Base-by-base conservation (phyloP, 2,329 filamentous ascomycete genomes). In the Paraconiothyrium brasiliense region DNA sequence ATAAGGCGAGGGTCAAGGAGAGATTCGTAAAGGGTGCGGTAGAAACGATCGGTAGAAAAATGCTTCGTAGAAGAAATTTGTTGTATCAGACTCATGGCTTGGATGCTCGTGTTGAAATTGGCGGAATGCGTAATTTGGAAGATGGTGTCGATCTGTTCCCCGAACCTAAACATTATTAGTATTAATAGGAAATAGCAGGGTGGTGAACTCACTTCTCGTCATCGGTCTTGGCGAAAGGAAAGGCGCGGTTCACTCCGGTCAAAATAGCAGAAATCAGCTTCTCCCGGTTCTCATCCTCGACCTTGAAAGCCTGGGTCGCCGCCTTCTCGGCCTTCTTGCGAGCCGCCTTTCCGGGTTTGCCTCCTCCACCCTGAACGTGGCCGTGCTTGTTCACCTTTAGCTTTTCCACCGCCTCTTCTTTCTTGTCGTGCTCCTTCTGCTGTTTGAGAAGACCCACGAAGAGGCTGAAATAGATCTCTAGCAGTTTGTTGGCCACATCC, bases 31-130 rank as follows among this genome's bases (percentile, higher is more conserved):
- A 99, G 83, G 10, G 94, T 97, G 54, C 93, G 87, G 82, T 98
- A 99, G 82, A 97, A 99, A 63, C 95, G 88, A 73, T 99, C 95
- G 13, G 90, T 90, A 4, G 91, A 90, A 57, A 94, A 84, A 71
- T 94, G 90, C 76, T 95, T 93, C 3, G 90, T 87, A 1, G 89
- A 84, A 0, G 93, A 92, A 32, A 99, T 86, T 77, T 98, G 95
- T 76, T 98, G 95, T 67, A 99, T 96, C 51, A 99, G 84, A 81
- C 97, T 91, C 67, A 99, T 86, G 37, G 95, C 94, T 79, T 99
- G 95, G 41, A 99, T 92, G 75, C 93, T 95, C 0, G 95, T 99
- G 81, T 98, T 99, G 86, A 99, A 98, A 79, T 99, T 99, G 59
- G 94, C 93, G 0, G 94, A 98, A 80, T 99, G 95, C 0, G 95